A percentile compares a stretch with the other conserved stretches of the same genome.
Conservation (phyloP, 2,329 filamentous ascomycete genomes). For the Cytospora schulzeri region DNA sequence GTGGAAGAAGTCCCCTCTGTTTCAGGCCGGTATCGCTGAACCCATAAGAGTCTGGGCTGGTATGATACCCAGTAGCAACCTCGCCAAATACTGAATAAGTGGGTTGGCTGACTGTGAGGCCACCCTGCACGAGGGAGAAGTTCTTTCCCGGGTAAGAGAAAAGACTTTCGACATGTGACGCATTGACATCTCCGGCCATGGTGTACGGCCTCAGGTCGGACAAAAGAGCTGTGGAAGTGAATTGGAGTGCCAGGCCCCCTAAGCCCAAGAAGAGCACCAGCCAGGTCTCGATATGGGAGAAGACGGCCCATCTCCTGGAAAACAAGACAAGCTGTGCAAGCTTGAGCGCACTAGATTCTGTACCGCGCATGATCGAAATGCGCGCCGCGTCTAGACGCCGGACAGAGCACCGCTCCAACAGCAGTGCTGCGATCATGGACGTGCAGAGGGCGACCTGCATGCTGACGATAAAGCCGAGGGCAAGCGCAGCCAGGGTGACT, state of each 20-base stretch:
- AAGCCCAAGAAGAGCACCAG: background rate
- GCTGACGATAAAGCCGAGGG: conserved; percentile 3
- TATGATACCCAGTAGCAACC: background rate
- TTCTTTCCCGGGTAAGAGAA: background rate
- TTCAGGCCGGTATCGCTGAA: conserved; percentile 16
- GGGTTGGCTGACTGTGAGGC: background rate
- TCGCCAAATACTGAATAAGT: conserved; percentile 9
- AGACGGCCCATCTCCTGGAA: background rate
- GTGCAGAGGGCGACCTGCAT: conserved; percentile 9
- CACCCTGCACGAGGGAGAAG: background rate
- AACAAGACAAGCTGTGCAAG: background rate
- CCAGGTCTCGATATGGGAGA: conserved; percentile 7
- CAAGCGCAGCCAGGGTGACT: background rate
- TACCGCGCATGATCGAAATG: conserved; percentile 10
- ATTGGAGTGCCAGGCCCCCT: background rate
- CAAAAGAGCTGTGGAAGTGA: conserved; percentile 7
- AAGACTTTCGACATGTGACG: background rate
- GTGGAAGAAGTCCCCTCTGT: conserved; percentile 6
- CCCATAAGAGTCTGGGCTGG: background rate
- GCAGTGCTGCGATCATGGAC: conserved; percentile 21
- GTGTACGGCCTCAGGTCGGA: background rate
- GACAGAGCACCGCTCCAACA: conserved; percentile 6
- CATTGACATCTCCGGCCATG: background rate
- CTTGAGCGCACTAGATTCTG: background rate
- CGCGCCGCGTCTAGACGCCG: conserved; percentile 3